Conservation (phyloP, 208 protist species). For the Perkinsela sp. region DNA sequence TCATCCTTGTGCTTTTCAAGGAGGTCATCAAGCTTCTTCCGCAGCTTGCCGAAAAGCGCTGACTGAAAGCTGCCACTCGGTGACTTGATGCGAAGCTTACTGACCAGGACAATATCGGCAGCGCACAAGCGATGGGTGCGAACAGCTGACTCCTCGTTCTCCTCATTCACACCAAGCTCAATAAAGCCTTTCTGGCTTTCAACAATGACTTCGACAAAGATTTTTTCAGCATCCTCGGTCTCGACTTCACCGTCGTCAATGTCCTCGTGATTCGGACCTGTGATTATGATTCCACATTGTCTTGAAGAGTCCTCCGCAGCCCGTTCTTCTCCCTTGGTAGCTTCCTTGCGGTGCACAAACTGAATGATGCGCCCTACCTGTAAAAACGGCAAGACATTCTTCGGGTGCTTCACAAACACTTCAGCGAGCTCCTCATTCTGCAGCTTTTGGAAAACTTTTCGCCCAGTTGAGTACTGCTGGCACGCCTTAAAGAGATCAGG, state of each 20-base stretch:
- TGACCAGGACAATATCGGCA: neutral
- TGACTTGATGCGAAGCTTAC: neutral
- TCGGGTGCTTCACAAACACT: slow-evolving; percentile 16
- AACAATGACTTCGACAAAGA: slow-evolving; percentile 27
- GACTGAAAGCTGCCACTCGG: neutral
- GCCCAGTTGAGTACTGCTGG: slow-evolving; percentile 46
- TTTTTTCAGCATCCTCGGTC: slow-evolving; percentile 9
- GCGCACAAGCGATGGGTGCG: neutral
- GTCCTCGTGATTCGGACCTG: slow-evolving; percentile 7
- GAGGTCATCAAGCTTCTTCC: neutral
- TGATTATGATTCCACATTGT: neutral
- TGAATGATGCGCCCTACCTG: slow-evolving; percentile 75
- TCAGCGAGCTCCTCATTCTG: neutral
- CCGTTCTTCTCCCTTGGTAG: neutral
- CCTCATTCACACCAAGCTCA: neutral
- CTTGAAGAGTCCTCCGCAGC: no score
- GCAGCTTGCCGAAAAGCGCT: neutral
- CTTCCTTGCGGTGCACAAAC: slow-evolving; percentile 10
- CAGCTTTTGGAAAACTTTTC: slow-evolving; percentile 18
- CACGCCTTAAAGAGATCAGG: slow-evolving; percentile 41
- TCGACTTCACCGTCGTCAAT: slow-evolving; percentile 18
- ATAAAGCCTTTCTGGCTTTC: slow-evolving; percentile 1
- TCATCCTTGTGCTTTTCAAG: neutral
- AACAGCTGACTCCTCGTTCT: neutral
- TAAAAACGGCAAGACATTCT: slow-evolving; percentile 70